phyloP scores from a whole-genome alignment of 140 eudicot species.

The Erigeron philadelphicus region DNA sequence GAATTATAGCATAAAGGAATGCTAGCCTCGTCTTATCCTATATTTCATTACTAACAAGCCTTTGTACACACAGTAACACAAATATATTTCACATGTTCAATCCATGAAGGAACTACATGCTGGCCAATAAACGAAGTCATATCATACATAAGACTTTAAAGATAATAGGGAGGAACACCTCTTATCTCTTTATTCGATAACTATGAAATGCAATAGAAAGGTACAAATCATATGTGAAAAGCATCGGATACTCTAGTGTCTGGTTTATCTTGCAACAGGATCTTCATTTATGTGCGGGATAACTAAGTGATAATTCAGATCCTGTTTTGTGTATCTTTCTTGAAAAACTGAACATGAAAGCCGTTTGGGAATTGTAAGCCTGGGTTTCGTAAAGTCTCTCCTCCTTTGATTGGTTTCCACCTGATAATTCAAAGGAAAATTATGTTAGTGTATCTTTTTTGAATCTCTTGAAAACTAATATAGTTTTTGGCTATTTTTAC shows the following conservation, averaged over 20 bases:
- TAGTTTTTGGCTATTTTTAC: constrained; percentile 32
- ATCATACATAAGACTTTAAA: not conserved
- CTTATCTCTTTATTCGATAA: not conserved
- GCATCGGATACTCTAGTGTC: not conserved
- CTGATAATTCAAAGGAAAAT: constrained; percentile 27
- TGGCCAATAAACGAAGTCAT: too few relatives aligned
- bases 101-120: too few relatives aligned
- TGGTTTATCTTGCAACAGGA: too few relatives aligned
- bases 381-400: constrained; percentile 68
- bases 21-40: too few relatives aligned
- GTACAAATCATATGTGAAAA: not conserved
- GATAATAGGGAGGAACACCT: not conserved
- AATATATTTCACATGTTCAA: too few relatives aligned
- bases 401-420: constrained; percentile 58
- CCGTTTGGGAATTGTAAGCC: constrained; percentile 73
- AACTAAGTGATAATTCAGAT: not conserved
- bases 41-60: too few relatives aligned
- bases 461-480: not conserved
- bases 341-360: constrained; percentile 40
- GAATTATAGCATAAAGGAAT: too few relatives aligned
- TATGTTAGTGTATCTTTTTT: not conserved
- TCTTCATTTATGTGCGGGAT: not conserved
- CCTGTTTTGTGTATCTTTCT: constrained; percentile 27
- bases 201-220: not conserved
- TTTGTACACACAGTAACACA: too few relatives aligned